Percentiles rank a stretch among this genome's conserved stretches.
Evolutionary conservation across 805 yeast species (phyloP).

Genomic region (Candida boleticola): DNA sequence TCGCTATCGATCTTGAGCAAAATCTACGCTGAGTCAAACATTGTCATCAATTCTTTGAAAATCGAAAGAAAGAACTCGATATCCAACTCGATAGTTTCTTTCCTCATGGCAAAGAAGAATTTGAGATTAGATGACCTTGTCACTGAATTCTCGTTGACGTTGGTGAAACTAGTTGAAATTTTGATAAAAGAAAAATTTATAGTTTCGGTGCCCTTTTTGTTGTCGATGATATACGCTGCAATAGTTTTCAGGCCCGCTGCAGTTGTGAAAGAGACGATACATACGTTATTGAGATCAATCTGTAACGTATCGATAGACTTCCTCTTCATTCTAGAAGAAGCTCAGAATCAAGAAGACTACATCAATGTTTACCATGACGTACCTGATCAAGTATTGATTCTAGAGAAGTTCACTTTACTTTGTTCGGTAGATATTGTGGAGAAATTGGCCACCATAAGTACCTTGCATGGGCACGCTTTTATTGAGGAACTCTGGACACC

Average conservation of each 20-base stretch:
- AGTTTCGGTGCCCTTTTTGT: slow-evolving; percentile 56
- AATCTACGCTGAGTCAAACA: slow-evolving; percentile 24
- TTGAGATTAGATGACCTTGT: slow-evolving; percentile 51
- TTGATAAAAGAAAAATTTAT: slow-evolving; percentile 26
- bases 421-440: slow-evolving; percentile 60
- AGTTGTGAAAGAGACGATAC: slow-evolving; percentile 34
- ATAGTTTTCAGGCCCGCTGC: slow-evolving; percentile 65
- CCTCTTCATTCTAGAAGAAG: slow-evolving; percentile 26
- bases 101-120: slow-evolving; percentile 42
- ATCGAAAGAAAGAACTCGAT: slow-evolving; percentile 31
- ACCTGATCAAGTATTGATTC: slow-evolving; percentile 27
- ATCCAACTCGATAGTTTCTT: slow-evolving; percentile 36
- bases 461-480: slow-evolving; percentile 21
- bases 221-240: slow-evolving; percentile 55
- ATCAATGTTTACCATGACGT: slow-evolving; percentile 24
- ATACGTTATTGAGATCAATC: slow-evolving; percentile 13
- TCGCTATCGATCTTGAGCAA: slow-evolving; percentile 31
- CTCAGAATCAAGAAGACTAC: slow-evolving; percentile 25
- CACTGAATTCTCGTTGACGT: slow-evolving; percentile 29
- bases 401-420: slow-evolving; percentile 50
- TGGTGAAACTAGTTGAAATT: slow-evolving; percentile 25
- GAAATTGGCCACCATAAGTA: slow-evolving; percentile 29
- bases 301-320: slow-evolving; percentile 17
- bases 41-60: slow-evolving; percentile 15
- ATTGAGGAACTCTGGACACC: slow-evolving; percentile 22